Base-by-base conservation (phyloP, 2,329 filamentous ascomycete genomes). In the Trichophyton benhamiae region DNA sequence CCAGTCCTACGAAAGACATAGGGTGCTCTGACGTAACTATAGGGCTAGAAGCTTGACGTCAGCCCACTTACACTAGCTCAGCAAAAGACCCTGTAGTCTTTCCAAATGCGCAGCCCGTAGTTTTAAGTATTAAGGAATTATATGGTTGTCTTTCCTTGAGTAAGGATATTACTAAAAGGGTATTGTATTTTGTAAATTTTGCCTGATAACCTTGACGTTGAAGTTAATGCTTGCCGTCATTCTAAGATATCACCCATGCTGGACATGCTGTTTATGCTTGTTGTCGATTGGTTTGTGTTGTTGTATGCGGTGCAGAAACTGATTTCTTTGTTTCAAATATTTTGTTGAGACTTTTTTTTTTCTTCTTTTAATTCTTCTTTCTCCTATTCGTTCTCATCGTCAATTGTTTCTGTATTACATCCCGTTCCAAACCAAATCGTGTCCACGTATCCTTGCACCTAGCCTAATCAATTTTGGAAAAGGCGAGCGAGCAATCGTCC, bases 361-460 rank as follows among this genome's bases (percentile, higher is more conserved):
- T 52, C 20, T 25, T 53, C 49, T 53, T 36, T 36, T 36, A 36
- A 36, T 36, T 13, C 33, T 36, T 36, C 33, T 36, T 36, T 53
- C 49, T 53, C 22, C 22, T 53, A 53, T 30, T 53, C 49, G 13
- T 22, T 33, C 27, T 33, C 49, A 30, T 53, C 49, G 13, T 53
- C 49, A 53, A 53, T 53, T 53, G 49, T 53, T 30, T 53, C 49
- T 53, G 49, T 53, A 53, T 30, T 53, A 53, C 49, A 53, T 53
- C 49, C 44, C 49, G 22, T 53, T 53, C 49, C 49, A 53, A 33
- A 27, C 49, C 27, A 20, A 53, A 53, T 33, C 49, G 22, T 30
- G 15, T n/a, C 49, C 27, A 33, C 25, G n/a, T 49, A 44, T 44
- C 41, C 46, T 13, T n/a, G 22, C 22, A 53, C 30, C 49, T 33